These are phyloP conservation scores for Pleurotus pulmonarius DNA, from an alignment of 768 basidiomycete genomes.

Conservation along the genomic window DNA sequence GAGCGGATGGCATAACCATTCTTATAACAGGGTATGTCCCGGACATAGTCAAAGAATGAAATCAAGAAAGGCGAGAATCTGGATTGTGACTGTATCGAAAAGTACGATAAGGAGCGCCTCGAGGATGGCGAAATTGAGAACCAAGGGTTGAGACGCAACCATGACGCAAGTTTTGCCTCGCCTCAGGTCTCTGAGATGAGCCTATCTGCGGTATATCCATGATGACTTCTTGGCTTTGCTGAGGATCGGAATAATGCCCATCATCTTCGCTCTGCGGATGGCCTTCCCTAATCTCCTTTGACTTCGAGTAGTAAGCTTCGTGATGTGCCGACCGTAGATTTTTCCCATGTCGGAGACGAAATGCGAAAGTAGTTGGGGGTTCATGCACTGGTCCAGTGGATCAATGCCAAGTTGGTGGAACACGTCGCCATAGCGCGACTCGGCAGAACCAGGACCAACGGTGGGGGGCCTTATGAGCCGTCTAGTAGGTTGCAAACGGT, in stretches of 20 bases:
- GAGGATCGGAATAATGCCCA: slow-evolving; percentile 76
- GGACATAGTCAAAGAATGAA: too few species aligned
- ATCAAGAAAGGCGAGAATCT: too few species aligned
- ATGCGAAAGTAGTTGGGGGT: slow-evolving; percentile 51
- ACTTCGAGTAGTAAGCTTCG: slow-evolving; percentile 70
- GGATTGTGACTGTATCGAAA: too few species aligned
- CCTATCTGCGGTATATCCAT: slow-evolving; percentile 7
- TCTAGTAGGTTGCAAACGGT: slow-evolving; percentile 23
- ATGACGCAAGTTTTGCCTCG: neutral
- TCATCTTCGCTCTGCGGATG: slow-evolving; percentile 84
- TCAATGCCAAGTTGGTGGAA: slow-evolving; percentile 72
- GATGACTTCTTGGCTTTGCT: slow-evolving; percentile 24
- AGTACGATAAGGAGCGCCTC: too few species aligned
- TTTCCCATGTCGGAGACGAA: slow-evolving; percentile 78
- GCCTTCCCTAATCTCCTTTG: slow-evolving; percentile 82
- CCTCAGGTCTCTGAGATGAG: neutral
- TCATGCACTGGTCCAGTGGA: slow-evolving; percentile 66
- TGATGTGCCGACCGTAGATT: slow-evolving; percentile 66
- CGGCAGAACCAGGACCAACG: slow-evolving; percentile 52
- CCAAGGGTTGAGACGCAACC: too few species aligned
- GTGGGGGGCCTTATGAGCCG: slow-evolving; percentile 26
- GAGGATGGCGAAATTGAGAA: too few species aligned
- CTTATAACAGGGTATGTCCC: too few species aligned
- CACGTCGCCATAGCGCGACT: slow-evolving; percentile 57
- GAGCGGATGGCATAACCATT: too few species aligned